Evolutionary conservation across 2,329 filamentous ascomycete species (phyloP).

Genomic region (Tolypocladium amazonense): DNA sequence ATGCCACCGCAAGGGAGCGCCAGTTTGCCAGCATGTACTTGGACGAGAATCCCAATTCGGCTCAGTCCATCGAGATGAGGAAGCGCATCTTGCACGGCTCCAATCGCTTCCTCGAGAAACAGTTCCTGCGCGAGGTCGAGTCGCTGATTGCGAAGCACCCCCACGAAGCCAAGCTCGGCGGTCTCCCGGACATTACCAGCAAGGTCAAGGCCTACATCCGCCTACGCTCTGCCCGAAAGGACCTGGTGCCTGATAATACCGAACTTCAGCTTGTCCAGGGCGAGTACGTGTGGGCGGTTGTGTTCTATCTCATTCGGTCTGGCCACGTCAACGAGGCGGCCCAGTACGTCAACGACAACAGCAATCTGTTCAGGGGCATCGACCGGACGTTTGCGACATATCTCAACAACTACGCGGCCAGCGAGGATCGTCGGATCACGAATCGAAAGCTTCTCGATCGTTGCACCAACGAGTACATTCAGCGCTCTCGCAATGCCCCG

Average conservation of each 20-base stretch:
- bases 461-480: constrained; percentile 82
- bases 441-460: constrained; percentile 72
- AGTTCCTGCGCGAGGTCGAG: constrained; percentile 72
- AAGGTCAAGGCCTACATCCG: constrained; percentile 91
- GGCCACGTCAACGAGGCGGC: constrained; percentile 78
- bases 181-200: constrained; percentile 76
- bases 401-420: constrained; percentile 72
- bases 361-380: constrained; percentile 73
- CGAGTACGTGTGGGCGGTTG: constrained; percentile 86
- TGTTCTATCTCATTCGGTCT: constrained; percentile 83
- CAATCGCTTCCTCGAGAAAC: constrained; percentile 66
- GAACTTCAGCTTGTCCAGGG: constrained; percentile 70
- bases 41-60: constrained; percentile 59
- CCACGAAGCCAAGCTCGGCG: constrained; percentile 79
- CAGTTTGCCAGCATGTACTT: constrained; percentile 69
- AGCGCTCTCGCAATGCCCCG: constrained; percentile 72
- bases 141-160: constrained; percentile 71
- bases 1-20: constrained; percentile 61
- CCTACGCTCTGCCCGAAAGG: constrained; percentile 67
- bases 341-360: constrained; percentile 72
- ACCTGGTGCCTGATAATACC: constrained; percentile 70
- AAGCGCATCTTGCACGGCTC: constrained; percentile 75
- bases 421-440: constrained; percentile 60
- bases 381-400: constrained; percentile 87
- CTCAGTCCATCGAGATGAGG: constrained; percentile 54